These are phyloP conservation scores for Geopyxis carbonaria DNA, from an alignment of 495 filamentous ascomycete species.

Conservation along the genomic window DNA sequence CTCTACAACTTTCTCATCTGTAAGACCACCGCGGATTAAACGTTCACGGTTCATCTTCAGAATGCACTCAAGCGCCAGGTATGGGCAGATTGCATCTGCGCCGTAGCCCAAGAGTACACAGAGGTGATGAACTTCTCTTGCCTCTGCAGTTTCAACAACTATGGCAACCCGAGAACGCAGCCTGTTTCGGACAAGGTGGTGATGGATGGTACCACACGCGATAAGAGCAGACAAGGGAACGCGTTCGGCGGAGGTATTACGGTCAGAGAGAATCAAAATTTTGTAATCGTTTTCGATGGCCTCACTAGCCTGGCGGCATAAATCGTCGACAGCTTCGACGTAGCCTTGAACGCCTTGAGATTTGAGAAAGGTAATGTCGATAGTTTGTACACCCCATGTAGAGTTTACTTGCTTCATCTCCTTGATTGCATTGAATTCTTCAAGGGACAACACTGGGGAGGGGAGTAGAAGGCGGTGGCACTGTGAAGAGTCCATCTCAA, in stretches of 20 bases:
- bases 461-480: conserved; percentile 75
- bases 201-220: conserved; percentile 88
- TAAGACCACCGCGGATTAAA: conserved; percentile 76
- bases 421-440: conserved; percentile 79
- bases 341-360: conserved; percentile 70
- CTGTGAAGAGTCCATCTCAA: conserved; percentile 85
- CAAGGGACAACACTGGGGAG: conserved; percentile 78
- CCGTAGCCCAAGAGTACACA: conserved; percentile 94
- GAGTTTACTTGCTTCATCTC: conserved; percentile 58
- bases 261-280: conserved; percentile 81
- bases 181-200: conserved; percentile 92
- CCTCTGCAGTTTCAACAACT: conserved; percentile 87
- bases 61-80: conserved; percentile 94
- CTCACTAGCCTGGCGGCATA: conserved; percentile 72
- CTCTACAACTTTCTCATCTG: conserved; percentile 67
- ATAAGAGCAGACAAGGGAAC: conserved; percentile 79
- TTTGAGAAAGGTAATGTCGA: conserved; percentile 95
- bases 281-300: conserved; percentile 73
- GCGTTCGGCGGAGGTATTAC: conserved; percentile 65
- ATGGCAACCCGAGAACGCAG: conserved; percentile 83
- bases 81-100: conserved; percentile 91
- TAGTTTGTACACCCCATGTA: conserved; percentile 80
- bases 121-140: conserved; percentile 97
- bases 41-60: conserved; percentile 95
- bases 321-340: conserved; percentile 71